Base-by-base conservation (phyloP, 2,329 filamentous ascomycete species). In the Alternaria longipes region DNA sequence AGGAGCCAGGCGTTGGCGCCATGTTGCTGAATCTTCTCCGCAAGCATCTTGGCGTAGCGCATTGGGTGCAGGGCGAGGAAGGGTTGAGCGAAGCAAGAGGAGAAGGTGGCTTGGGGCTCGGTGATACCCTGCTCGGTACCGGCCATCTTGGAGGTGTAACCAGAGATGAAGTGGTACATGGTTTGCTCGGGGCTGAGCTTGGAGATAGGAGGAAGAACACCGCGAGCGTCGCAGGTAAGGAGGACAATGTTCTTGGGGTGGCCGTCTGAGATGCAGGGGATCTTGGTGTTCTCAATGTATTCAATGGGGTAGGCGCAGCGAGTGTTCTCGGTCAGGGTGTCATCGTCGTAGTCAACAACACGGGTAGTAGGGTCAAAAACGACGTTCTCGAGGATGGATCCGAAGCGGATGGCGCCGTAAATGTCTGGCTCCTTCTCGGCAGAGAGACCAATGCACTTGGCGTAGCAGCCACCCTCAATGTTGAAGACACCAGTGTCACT, bases 161-260 rank as follows among this genome's bases (percentile, higher is more conserved):
- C 95, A 18, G 92, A 97, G 83, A 99, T 99, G 89, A 99, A 99
- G 87, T 99, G 95, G 90, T 98, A 99, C 94, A 99, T 98, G 81
- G 93, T 97, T 85, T 98, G 95, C 75, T 92, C 89, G 68, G 91
- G 88, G 85, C 91, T 89, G 79, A 99, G 91, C 87, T 98, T 98
- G 75, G 93, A 97, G 83, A 99, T 98, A 50, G 95, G 95, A 59
- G 95, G 95, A 58, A 99, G 89, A 51, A 99, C 95, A 85, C 95
- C 95, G 71, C 95, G 93, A 62, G 95, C 95, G 76, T 99, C 95
- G 84, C 95, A 99, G 65, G 95, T 99, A 73, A 99, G 90, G 73
- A 99, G 91, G 78, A 99, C 92, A 83, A 99, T 98, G 89, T 99
- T 99, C 81, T 87, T 90, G 72, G 95, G 95, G 86, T 97, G 93